Conservation (phyloP, 352 stramenopile species). For the Globisporangium spinosum region DNA sequence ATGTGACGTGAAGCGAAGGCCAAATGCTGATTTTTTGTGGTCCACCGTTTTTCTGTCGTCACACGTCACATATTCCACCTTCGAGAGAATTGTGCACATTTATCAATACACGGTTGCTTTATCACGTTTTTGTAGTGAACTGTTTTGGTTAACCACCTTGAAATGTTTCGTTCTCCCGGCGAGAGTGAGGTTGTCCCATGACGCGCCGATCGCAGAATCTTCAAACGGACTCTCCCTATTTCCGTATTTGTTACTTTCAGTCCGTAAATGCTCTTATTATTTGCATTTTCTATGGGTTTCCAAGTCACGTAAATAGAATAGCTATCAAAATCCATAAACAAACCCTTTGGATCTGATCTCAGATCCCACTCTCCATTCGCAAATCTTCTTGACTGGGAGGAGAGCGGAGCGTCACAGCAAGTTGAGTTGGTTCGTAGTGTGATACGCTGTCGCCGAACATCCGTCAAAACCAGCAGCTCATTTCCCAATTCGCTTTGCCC, state of each 20-base stretch:
- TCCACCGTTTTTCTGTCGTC: conserved; percentile 4
- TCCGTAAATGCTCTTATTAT: neutral
- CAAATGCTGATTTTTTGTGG: neutral
- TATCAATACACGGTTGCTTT: conserved; percentile 13
- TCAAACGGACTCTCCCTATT: neutral
- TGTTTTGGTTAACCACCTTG: neutral
- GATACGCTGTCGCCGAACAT: neutral
- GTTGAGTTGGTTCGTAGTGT: neutral
- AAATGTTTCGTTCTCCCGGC: neutral
- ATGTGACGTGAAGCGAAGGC: conserved; percentile 1
- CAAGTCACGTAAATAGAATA: neutral
- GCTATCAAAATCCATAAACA: neutral
- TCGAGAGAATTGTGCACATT: neutral
- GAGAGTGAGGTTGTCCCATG: conserved; percentile 5
- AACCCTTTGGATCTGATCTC: neutral
- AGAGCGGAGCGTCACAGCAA: neutral
- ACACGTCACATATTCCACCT: conserved; percentile 12
- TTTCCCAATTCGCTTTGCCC: conserved; percentile 12
- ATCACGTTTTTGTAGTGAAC: neutral
- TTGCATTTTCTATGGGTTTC: neutral
- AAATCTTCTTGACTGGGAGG: no score
- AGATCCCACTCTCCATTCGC: neutral
- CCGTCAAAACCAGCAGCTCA: conserved; percentile 4
- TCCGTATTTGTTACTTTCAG: neutral
- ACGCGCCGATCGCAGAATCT: conserved; percentile 5